Conservation (phyloP, 1,139 yeast species). For the Wickerhamomyces sp. region DNA sequence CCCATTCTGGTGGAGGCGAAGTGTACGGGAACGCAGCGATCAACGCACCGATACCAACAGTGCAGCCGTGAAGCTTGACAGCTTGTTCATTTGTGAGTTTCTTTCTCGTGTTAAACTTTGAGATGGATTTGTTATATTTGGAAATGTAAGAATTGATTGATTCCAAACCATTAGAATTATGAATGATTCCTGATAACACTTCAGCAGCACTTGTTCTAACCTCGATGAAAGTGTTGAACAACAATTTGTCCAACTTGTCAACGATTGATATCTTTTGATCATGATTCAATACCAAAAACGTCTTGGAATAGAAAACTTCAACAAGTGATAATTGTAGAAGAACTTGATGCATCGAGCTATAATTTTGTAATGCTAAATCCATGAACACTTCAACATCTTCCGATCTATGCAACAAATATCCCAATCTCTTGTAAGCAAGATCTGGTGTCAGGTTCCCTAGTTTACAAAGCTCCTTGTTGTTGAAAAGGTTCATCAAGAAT, state of each 20-base stretch:
- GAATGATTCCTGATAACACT: slow-evolving; percentile 76
- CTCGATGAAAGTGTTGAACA: slow-evolving; percentile 58
- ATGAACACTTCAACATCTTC: slow-evolving; percentile 43
- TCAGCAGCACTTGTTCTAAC: slow-evolving; percentile 74
- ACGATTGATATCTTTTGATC: slow-evolving; percentile 49
- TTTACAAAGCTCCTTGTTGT: slow-evolving; percentile 77
- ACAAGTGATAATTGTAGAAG: slow-evolving; percentile 64
- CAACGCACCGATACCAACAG: slow-evolving; percentile 83
- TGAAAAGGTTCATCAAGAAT: slow-evolving; percentile 59
- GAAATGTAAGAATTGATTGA: slow-evolving; percentile 33
- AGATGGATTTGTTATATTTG: slow-evolving; percentile 35
- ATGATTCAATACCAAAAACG: slow-evolving; percentile 50
- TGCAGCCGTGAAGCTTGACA: slow-evolving; percentile 72
- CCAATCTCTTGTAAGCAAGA: slow-evolving; percentile 46
- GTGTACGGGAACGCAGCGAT: slow-evolving; percentile 86
- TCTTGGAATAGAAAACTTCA: slow-evolving; percentile 71
- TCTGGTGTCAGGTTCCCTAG: slow-evolving; percentile 62
- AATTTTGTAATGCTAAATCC: slow-evolving; percentile 41
- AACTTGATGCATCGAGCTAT: slow-evolving; percentile 62
- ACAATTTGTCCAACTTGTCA: slow-evolving; percentile 47
- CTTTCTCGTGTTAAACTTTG: slow-evolving; percentile 28
- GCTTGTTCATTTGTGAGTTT: slow-evolving; percentile 37
- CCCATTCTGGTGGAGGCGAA: slow-evolving; percentile 91
- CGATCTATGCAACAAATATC: slow-evolving; percentile 51
- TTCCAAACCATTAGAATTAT: slow-evolving; percentile 57